Conservation (phyloP, 2,329 filamentous ascomycete genomes). For the Fusarium sterilihyphosum region DNA sequence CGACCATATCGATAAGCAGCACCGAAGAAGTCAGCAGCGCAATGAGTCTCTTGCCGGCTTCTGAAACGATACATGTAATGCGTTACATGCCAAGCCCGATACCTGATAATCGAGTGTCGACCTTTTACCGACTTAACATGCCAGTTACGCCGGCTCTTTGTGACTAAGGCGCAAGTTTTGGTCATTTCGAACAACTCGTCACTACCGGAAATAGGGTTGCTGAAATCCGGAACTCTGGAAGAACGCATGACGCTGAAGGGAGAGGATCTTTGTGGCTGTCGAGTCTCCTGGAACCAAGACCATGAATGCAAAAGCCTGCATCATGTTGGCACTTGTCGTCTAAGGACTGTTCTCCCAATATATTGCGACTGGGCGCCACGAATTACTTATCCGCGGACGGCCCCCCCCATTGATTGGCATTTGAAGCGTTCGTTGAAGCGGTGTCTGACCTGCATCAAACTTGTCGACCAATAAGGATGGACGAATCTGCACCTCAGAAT, state of each 20-base stretch:
- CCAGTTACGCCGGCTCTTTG: background rate
- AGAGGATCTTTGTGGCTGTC: background rate
- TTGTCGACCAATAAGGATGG: background rate
- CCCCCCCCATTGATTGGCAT: background rate
- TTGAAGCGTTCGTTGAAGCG: background rate
- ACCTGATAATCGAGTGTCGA: background rate
- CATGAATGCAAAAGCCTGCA: background rate
- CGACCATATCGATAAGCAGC: constrained; percentile 4
- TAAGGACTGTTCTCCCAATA: background rate
- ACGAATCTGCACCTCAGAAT: background rate
- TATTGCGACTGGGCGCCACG: background rate
- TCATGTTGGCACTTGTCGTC: background rate
- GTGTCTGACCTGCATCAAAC: background rate
- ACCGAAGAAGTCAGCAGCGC: background rate
- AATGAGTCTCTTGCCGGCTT: background rate
- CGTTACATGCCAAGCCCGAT: background rate
- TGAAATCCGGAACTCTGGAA: background rate
- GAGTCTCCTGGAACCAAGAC: background rate
- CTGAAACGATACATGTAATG: background rate
- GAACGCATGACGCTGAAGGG: background rate
- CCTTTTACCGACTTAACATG: background rate
- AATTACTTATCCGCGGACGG: background rate
- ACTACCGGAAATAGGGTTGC: background rate
- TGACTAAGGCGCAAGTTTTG: background rate
- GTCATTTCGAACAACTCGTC: background rate